Evolutionary conservation across 345 rosid genomes (phyloP).

Genomic region (Sonneratia alba): DNA sequence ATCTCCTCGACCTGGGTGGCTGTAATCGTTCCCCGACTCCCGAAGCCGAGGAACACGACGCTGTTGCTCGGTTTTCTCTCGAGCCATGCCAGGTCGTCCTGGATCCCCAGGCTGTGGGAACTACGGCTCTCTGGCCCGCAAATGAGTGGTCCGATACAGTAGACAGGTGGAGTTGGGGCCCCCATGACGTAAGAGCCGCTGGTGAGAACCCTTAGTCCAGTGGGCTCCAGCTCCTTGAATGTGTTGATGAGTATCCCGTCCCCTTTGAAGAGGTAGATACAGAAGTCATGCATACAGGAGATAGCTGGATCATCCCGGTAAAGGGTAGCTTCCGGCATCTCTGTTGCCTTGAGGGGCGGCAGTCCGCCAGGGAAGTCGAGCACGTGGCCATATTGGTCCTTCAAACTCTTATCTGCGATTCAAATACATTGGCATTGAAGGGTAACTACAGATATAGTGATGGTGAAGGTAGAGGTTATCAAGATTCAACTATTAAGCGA

Average conservation of each 20-base stretch:
- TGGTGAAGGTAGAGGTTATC: background rate
- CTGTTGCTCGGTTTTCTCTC: conserved; percentile 13
- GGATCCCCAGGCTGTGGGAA: background rate
- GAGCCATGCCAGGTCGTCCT: conserved; percentile 13
- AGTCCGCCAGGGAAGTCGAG: conserved; percentile 8
- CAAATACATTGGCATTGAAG: too few relatives aligned
- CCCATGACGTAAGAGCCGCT: conserved; percentile 1
- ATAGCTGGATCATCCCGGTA: conserved; percentile 7
- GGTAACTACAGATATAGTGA: too few relatives aligned
- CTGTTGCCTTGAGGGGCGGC: conserved; percentile 6
- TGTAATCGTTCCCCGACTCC: conserved; percentile 9
- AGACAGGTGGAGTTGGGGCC: conserved; percentile 8
- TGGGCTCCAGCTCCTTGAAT: conserved; percentile 13
- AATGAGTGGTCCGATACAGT: conserved; percentile 12
- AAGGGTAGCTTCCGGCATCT: conserved; percentile 10
- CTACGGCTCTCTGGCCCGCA: background rate
- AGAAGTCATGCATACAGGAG: background rate
- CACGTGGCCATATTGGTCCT: conserved; percentile 3
- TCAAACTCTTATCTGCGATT: conserved; percentile 6
- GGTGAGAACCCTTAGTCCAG: conserved; percentile 1
- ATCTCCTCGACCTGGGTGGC: conserved; percentile 11
- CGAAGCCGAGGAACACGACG: conserved; percentile 22
- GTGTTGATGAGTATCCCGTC: conserved; percentile 18
- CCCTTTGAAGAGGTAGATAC: conserved; percentile 3
- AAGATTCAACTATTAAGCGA: background rate